Evolutionary conservation across 352 stramenopile genomes (phyloP), one percentile per base, ranked within the genome.

Genomic region (Chrysophaeum taylorii): DNA sequence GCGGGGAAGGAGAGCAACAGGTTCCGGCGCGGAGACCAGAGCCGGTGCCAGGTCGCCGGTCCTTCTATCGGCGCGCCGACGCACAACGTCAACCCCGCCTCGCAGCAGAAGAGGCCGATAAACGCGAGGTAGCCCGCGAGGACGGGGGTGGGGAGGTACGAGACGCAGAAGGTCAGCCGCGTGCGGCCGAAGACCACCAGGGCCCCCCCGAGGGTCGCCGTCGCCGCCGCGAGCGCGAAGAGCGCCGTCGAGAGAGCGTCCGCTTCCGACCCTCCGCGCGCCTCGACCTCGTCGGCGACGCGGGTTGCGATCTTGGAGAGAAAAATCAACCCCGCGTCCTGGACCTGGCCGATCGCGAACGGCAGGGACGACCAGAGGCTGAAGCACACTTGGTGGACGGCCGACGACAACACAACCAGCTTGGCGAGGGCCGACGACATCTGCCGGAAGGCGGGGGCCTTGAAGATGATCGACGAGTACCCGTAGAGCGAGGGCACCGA

Each of bases 401-500:
- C 84, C 27, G 84, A 94, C 52, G 85, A 94, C 33, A 95, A 89
- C 72, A 98, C 91, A 57, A 62, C 89, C 91, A 78, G 90, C 85
- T 62, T 87, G 82, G 69, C 91, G 84, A 70, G 43, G 14, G 16
- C 9, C 16, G 16, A 12, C 2, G 1, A 4, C 1, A 27, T n/a
- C n/a, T 4, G 5, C 29, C 16, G 14, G 25, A 50, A 62, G 37
- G 7, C 29, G 35, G 9, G 1, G 9, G 36, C 50, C 71, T 80
- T 84, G 69, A 97, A 98, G 74, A 98, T 97, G 74, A 98, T 95
- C 12, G 90, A 88, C 0, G 91, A 87, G 75, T 97, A 97, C 57
- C 92, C 92, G 72, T 96, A 97, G 75, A 96, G 90, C 77, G 83
- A 91, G 37, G 92, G 91, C 36, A 96, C 88, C 63, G 88, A 92